Base-by-base conservation (phyloP, 1,139 yeast species). In the Dujonia santamariae region DNA sequence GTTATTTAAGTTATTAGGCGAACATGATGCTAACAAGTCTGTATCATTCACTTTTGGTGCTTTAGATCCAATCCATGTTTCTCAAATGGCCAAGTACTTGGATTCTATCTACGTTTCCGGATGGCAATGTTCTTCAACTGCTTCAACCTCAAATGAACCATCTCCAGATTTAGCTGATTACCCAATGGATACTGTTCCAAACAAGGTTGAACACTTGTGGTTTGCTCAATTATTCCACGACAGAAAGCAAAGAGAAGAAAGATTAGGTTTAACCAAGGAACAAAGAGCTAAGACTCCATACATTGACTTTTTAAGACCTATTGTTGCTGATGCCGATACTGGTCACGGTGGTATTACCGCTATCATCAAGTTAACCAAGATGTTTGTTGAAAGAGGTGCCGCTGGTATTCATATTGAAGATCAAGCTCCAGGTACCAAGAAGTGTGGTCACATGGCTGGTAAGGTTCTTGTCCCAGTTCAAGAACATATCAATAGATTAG, bases 271-370 rank as follows among this genome's bases (percentile, higher is more conserved):
- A 44, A 53, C 92, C 31, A 67, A 68, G 47, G 73, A 61, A 35
- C 77, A 84, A 63, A 77, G 95, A 51, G 78, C 81, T 20, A 74
- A 78, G 54, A 54, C 69, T 37, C 77, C 76, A 25, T 74, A 75
- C 56, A 82, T 71, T 40, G 97, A 90, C 69, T 90, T 85, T 65
- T 67, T 90, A 61, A 78, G 97, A 55, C 98, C 98, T 37, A 86
- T 90, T 53, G 77, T 90, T 53, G 97, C 97, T 37, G 98, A 90
- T 60, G 98, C 94, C 47, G 98, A 90, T 64, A 92, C 97, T 43
- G 98, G 98, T 50, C 97, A 92, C 63, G 98, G 98, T 64, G 97
- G 97, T 59, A 73, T 90, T 52, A 88, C 97, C 42, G 97, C 97
- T 42, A 87, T 88, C 50, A 85, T 87, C 70, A 90, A 90, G 69